phyloP scores from a whole-genome alignment of 768 basidiomycete genomes.

The Dioszegia aurantiaca region DNA sequence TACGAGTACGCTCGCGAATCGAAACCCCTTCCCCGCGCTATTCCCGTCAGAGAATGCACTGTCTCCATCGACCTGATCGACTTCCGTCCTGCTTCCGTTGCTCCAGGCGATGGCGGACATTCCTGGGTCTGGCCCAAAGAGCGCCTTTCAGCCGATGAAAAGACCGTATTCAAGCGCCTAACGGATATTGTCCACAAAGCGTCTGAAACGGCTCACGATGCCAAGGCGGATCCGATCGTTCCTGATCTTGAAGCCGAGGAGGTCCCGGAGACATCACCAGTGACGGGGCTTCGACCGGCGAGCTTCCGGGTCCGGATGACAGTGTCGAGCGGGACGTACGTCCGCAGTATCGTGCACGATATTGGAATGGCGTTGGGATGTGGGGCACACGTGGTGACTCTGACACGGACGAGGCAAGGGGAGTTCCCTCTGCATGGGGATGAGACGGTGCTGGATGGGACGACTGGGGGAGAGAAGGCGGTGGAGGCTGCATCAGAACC shows the following conservation, averaged over 20 bases:
- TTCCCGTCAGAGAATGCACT: conserved; percentile 77
- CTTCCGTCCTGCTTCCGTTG: conserved; percentile 60
- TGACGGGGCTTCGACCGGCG: conserved; percentile 56
- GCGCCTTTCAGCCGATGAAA: conserved; percentile 66
- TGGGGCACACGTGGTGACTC: conserved; percentile 87
- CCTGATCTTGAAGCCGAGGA: conserved; percentile 32
- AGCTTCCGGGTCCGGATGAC: conserved; percentile 86
- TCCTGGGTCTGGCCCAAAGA: conserved; percentile 72
- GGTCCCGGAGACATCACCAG: conserved; percentile 29
- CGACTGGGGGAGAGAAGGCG: conserved; percentile 48
- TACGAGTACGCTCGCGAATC: conserved; percentile 93
- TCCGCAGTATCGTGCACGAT: conserved; percentile 92
- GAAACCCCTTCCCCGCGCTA: conserved; percentile 88
- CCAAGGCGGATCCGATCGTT: conserved; percentile 14
- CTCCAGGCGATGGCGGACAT: conserved; percentile 60
- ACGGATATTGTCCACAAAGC: conserved; percentile 54
- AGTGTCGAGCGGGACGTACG: conserved; percentile 95
- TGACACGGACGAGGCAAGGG: conserved; percentile 86
- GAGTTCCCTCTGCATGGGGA: conserved; percentile 57
- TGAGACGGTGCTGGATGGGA: conserved; percentile 4
- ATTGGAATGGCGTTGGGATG: conserved; percentile 77
- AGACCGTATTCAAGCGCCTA: conserved; percentile 65
- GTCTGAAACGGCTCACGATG: conserved; percentile 1
- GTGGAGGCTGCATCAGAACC: conserved; percentile 54
- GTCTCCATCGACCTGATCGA: conserved; percentile 76